These are phyloP conservation scores for Cladophialophora psammophila DNA, from an alignment of 2,329 filamentous ascomycete genomes.

Conservation along the genomic window DNA sequence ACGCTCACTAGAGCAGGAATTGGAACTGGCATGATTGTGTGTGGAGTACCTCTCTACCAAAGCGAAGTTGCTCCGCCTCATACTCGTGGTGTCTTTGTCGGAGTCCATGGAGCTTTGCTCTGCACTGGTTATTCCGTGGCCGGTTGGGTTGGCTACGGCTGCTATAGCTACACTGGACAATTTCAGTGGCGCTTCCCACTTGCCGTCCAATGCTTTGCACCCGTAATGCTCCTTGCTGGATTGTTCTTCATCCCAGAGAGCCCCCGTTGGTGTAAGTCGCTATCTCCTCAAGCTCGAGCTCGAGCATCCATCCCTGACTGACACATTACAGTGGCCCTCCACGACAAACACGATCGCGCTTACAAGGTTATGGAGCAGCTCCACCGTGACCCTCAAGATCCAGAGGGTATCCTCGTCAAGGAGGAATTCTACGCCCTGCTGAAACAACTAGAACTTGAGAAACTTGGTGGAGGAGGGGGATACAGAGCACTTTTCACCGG, in stretches of 20 bases:
- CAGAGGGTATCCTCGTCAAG: constrained; percentile 14
- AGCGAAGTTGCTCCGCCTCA: constrained; percentile 25
- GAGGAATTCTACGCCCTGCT: constrained; percentile 20
- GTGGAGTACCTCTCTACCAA: constrained; percentile 17
- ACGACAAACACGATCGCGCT: constrained; percentile 35
- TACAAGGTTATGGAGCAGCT: constrained; percentile 34
- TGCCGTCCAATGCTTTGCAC: constrained; percentile 15
- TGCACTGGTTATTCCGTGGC: constrained; percentile 18
- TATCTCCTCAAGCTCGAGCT: neutral
- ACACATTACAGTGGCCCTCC: constrained; percentile 32
- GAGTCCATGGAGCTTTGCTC: constrained; percentile 15
- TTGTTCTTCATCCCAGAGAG: constrained; percentile 45
- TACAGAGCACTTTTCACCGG: constrained; percentile 13
- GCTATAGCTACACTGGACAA: constrained; percentile 8
- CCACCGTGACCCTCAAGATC: constrained; percentile 30
- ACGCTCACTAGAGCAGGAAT: neutral
- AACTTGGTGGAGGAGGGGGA: neutral
- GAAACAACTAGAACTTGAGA: constrained; percentile 23
- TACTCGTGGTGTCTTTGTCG: constrained; percentile 23
- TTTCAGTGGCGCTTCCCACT: constrained; percentile 27
- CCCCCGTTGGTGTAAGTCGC: constrained; percentile 34
- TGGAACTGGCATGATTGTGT: constrained; percentile 15
- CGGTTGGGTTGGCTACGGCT: constrained; percentile 23
- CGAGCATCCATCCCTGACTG: neutral
- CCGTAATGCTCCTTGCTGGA: constrained; percentile 47